Percentiles rank a stretch among this genome's conserved stretches.
Conservation (phyloP, 163 green algal species). For the Chlorella variabilis region DNA sequence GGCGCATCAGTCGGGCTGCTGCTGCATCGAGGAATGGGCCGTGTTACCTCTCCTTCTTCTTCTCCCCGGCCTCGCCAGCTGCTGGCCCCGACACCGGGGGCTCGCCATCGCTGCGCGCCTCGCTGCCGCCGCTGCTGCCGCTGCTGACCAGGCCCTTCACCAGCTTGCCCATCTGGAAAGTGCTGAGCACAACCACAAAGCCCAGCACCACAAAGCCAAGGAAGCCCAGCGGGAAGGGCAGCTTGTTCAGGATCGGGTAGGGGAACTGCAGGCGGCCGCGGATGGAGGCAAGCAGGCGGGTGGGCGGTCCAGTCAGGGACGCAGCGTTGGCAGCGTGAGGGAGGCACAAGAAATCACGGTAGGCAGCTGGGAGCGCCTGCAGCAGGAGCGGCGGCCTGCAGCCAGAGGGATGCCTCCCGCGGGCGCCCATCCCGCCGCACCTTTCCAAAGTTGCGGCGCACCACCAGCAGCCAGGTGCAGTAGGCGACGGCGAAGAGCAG, state of each 20-base stretch:
- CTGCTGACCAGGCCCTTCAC: constrained; percentile 8
- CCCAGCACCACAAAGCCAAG: constrained; percentile 34
- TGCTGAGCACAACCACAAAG: constrained; percentile 28
- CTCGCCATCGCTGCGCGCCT: neutral
- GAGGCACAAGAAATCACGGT: neutral
- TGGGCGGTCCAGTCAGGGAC: too few species aligned
- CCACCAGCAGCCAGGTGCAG: constrained; percentile 64
- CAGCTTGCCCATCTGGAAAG: constrained; percentile 40
- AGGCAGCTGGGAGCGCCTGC: too few species aligned
- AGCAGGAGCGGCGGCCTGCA: too few species aligned
- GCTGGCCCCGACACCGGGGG: neutral
- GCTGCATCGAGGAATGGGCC: too few species aligned
- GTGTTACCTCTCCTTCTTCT: too few species aligned
- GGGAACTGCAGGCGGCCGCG: too few species aligned
- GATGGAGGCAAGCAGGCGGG: neutral
- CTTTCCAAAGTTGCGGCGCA: constrained; percentile 59
- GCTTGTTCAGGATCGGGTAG: constrained; percentile 77
- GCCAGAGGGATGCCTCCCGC: too few species aligned
- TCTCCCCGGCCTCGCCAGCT: neutral
- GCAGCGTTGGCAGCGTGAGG: neutral
- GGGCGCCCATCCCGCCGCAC: constrained; percentile 15
- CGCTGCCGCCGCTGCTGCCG: neutral
- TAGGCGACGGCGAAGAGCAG: constrained; percentile 58
- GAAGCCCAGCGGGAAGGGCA: constrained; percentile 56
- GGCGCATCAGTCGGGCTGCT: too few species aligned